Evolutionary conservation across 2,329 filamentous ascomycete species (phyloP), one percentile per base, ranked within the genome.

Genomic region (Onygenales sp.): DNA sequence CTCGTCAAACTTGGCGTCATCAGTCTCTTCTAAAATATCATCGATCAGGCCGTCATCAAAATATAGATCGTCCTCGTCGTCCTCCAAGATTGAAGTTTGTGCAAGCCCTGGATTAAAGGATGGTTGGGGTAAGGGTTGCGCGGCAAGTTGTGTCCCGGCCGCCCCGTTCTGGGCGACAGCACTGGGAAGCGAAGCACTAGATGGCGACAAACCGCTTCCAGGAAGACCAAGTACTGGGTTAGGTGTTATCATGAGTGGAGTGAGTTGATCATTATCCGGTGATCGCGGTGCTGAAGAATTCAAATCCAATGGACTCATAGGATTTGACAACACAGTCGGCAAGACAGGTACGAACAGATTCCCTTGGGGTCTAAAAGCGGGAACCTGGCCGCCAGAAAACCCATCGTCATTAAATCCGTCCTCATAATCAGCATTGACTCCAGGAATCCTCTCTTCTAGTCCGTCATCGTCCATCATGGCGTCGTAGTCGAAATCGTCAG

Each of bases 391-490:
- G 21, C 21, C 56, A 35, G 66, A 61, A 36, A 66, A 65, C 17
- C 58, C 59, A 14, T 58, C 58, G 21, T 27, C 21, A 27, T 27
- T 27, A 38, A 67, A 69, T 10, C 70, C 68, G 35, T 71, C 66
- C 21, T 67, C 67, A 21, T 69, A 69, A 42, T 74, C 72, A 7
- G 69, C 68, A 61, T 76, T 76, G 33, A 76, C 68, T 1, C 74
- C 74, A 2, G 74, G 74, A 47, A 77, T 76, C 52, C 64, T 68
- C 56, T 77, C 74, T 61, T 77, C 74, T 9, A 76, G 59, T 4
- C 61, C 67, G 41, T 67, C 71, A 53, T 75, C 71, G 38, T 72
- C 62, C 51, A 72, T 67, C 53, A 72, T 60, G 17, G 72, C 66
- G 55, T 76, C 72, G 55, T 75, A 72, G 53, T 73, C 70, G 33